phyloP scores from a whole-genome alignment of 257 asterid species.

The Oldenlandia corymbosa region DNA sequence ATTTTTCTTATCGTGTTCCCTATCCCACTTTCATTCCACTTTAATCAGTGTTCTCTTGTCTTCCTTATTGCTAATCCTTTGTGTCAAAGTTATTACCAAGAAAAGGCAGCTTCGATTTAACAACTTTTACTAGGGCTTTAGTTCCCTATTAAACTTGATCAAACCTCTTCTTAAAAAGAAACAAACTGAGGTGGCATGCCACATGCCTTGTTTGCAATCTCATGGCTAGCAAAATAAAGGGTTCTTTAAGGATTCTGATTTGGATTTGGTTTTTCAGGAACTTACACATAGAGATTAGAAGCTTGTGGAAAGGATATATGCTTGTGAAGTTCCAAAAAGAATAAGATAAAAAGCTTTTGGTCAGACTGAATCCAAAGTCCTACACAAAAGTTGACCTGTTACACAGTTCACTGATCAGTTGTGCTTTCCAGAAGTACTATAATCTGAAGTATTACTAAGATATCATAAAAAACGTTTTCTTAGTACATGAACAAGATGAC shows the following conservation, averaged over 20 bases:
- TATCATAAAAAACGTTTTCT: no score
- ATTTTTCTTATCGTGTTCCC: conserved; percentile 47
- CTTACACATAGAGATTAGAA: background rate
- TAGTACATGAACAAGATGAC: no score
- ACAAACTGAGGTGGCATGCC: conserved; percentile 6
- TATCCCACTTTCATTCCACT: conserved; percentile 28
- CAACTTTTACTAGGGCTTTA: background rate
- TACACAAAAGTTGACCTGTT: background rate
- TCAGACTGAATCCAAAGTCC: background rate
- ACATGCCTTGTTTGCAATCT: conserved; percentile 15
- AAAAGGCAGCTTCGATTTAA: background rate
- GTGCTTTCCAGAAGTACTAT: no score
- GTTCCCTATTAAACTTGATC: background rate
- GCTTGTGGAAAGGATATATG: background rate
- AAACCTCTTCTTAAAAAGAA: conserved; percentile 6
- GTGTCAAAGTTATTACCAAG: conserved; percentile 12
- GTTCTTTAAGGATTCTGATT: background rate
- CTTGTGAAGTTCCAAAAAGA: background rate
- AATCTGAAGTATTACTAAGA: no score
- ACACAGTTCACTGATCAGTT: no score
- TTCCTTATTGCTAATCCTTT: conserved; percentile 13
- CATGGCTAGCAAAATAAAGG: background rate
- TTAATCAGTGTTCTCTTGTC: conserved; percentile 43
- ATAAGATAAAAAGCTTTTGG: background rate
- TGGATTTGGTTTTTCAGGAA: background rate